Evolutionary conservation across 1,139 yeast species (phyloP), one percentile per base, ranked within the genome.

Genomic region (Tardiomyces digboiensis): DNA sequence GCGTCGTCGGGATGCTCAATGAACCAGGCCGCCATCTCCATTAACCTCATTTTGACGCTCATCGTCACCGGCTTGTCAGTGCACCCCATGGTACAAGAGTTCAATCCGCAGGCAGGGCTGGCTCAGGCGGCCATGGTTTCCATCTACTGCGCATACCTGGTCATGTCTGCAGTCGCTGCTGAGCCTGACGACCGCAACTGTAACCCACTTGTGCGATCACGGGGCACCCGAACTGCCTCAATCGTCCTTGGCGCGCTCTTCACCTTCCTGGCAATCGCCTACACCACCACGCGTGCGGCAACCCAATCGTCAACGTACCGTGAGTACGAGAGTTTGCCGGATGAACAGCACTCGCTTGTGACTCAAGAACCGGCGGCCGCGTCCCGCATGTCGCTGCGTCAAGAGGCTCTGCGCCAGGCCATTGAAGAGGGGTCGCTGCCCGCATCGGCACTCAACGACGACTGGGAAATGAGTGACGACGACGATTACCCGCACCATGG

Each of bases 121-220:
- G 97, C 98, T 1, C 99, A 93, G 66, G 77, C 95, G 10, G 89
- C 96, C 19, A 89, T 93, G 93, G 97, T 93, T 33, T 83, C 93
- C 16, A 75, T 88, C 39, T 93, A 93, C 64, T 87, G 97, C 64
- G 84, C 97, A 0, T 93, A 93, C 60, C 70, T 93, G 52, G 81
- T 91, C 5, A 77, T 91, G 74, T 82, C 95, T 53, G 98, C 98
- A 0, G 95, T 93, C 52, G 84, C 96, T 1, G 81, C 95, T 8
- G 98, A 91, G 62, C 99, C 98, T 0, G 98, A 91, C 63, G 97
- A 91, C 66, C 78, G 75, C 58, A 69, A 71, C 54, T 93, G 99
- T 63, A 93, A 93, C 62, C 98, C 98, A 7, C 70, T 91, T 49
- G 80, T 89, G 18, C 75, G 97, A 52, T 85, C 95, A 2, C 74